Evolutionary conservation across 1,284 basidiomycete species (phyloP).

Genomic region (Schizophyllum amplum): DNA sequence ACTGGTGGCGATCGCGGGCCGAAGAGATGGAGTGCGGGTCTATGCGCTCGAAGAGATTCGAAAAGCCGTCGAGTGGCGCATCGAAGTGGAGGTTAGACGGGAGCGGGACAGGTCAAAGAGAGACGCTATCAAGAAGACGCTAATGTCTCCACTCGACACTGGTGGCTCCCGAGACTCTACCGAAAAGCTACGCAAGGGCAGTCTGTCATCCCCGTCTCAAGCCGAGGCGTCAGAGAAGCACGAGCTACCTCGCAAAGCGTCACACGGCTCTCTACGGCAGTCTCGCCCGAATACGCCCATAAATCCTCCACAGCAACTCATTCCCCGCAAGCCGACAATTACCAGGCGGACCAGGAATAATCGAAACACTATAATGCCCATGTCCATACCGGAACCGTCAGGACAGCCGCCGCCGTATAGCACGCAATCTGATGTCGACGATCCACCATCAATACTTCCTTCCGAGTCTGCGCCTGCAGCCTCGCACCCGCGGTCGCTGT

Average conservation of each 20-base stretch:
- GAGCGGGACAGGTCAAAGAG: conserved; percentile 61
- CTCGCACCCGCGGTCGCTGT: conserved; percentile 26
- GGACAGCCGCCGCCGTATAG: conserved; percentile 53
- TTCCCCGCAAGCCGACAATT: conserved; percentile 19
- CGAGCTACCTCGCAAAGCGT: conserved; percentile 30
- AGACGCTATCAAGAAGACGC: conserved; percentile 53
- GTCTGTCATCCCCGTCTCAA: conserved; percentile 38
- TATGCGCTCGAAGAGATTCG: conserved; percentile 79
- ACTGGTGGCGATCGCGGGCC: conserved; percentile 74
- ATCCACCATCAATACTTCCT: conserved; percentile 19
- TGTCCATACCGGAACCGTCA: conserved; percentile 26
- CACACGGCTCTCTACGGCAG: conserved; percentile 24
- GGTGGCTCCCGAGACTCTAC: conserved; percentile 29
- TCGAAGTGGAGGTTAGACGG: conserved; percentile 68
- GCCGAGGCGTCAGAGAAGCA: conserved; percentile 20
- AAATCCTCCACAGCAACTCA: conserved; percentile 11
- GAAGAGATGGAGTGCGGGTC: conserved; percentile 74
- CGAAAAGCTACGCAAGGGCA: conserved; percentile 37
- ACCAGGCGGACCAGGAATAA: conserved; percentile 5
- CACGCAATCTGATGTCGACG: conserved; percentile 14
- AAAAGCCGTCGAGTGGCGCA: conserved; percentile 76
- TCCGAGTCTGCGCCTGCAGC: conserved; percentile 16
- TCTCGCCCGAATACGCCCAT: conserved; percentile 15
- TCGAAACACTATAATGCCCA: conserved; percentile 4
- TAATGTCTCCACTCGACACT: conserved; percentile 21